Evolutionary conservation across 139 green algal genomes (phyloP).

Genomic region (Diplosphaera chodatii): DNA sequence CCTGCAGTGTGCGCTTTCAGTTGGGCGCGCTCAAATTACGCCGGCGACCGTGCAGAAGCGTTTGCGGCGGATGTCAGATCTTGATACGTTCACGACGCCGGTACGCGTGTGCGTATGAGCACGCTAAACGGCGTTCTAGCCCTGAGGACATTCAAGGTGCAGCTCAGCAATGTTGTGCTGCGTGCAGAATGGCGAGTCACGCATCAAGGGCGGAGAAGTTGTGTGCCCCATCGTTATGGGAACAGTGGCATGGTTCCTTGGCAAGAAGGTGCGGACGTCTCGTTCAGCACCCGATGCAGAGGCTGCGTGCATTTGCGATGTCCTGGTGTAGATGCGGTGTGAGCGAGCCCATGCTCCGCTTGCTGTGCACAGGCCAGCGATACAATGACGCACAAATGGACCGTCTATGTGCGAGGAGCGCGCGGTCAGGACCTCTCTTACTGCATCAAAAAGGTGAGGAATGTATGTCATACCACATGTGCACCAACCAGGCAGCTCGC

Average conservation of each 20-base stretch:
- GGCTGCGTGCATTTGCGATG: not conserved
- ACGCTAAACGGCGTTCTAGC: no score
- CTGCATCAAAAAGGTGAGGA: slow-evolving; percentile 64
- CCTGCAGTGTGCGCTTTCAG: no score
- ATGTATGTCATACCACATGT: no score
- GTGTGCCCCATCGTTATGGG: slow-evolving; percentile 70
- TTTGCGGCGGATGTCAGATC: no score
- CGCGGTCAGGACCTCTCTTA: slow-evolving; percentile 76
- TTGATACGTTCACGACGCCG: no score
- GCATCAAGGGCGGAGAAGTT: slow-evolving; percentile 62
- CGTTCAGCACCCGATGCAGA: no score
- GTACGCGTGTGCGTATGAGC: no score
- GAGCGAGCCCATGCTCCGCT: not conserved
- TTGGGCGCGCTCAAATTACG: no score
- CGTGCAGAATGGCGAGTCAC: slow-evolving; percentile 21
- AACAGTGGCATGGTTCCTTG: slow-evolving; percentile 78
- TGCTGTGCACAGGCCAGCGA: slow-evolving; percentile 55
- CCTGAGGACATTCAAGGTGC: no score
- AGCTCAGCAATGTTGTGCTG: not conserved
- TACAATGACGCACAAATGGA: slow-evolving; percentile 79
- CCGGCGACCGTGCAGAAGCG: no score
- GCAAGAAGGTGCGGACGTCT: slow-evolving; percentile 74
- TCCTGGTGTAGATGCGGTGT: not conserved
- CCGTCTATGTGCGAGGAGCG: slow-evolving; percentile 74
- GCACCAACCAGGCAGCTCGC: no score